These are phyloP conservation scores for Allomyces javanicus DNA, from an alignment of 192 early-diverging fungal species.

Conservation along the genomic window DNA sequence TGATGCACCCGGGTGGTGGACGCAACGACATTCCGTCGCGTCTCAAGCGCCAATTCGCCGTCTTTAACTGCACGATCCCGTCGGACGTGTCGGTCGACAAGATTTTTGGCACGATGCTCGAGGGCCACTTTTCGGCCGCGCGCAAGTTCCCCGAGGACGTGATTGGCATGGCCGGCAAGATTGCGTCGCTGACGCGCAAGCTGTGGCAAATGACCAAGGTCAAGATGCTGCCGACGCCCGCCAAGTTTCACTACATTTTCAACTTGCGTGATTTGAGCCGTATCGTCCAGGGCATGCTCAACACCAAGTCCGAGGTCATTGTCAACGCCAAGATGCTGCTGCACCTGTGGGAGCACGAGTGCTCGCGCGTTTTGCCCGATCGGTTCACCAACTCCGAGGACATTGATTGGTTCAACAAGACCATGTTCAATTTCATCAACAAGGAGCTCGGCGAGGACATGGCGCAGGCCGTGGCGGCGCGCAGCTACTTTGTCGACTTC, in stretches of 20 bases:
- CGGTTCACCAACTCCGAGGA: slow-evolving; percentile 75
- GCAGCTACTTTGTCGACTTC: slow-evolving; percentile 96
- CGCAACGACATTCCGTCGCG: slow-evolving; percentile 80
- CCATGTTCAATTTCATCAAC: slow-evolving; percentile 58
- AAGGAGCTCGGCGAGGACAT: slow-evolving; percentile 75
- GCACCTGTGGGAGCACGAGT: slow-evolving; percentile 96
- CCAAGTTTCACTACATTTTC: slow-evolving; percentile 98
- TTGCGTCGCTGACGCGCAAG: slow-evolving; percentile 27
- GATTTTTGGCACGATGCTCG: slow-evolving; percentile 57
- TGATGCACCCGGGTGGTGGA: slow-evolving; percentile 74
- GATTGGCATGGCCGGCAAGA: slow-evolving; percentile 11
- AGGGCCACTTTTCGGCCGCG: slow-evolving; percentile 36
- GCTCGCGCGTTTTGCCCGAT: slow-evolving; percentile 90
- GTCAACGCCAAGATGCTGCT: slow-evolving; percentile 66
- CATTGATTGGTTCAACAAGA: slow-evolving; percentile 74
- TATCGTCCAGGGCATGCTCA: slow-evolving; percentile 94
- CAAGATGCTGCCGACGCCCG: slow-evolving; percentile 74
- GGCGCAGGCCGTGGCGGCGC: slow-evolving; percentile 50
- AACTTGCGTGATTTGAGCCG: slow-evolving; percentile 97
- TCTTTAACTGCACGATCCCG: slow-evolving; percentile 92
- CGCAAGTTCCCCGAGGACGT: slow-evolving; percentile 34
- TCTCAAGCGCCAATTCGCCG: slow-evolving; percentile 66
- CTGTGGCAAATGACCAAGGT: slow-evolving; percentile 40
- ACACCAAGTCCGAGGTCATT: slow-evolving; percentile 64
- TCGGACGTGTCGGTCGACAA: slow-evolving; percentile 76